Percentiles rank a stretch among this genome's conserved stretches.
Conservation (phyloP, 331 rosid genomes). For the Saraca asoca region DNA sequence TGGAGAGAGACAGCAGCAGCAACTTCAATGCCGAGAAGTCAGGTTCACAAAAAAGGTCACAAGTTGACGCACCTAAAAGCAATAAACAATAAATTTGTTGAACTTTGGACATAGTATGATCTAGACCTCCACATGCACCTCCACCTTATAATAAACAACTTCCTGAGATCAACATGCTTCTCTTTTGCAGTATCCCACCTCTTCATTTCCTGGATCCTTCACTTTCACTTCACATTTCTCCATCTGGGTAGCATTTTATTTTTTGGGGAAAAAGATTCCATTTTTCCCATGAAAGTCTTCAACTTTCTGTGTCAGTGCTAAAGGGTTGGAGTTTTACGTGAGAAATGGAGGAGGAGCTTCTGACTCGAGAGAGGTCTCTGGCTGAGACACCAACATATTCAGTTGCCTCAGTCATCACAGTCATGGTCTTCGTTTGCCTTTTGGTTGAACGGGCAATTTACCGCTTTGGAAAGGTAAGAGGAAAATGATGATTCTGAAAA, state of each 20-base stretch:
- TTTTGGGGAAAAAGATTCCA: conserved; percentile 11
- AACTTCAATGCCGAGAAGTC: conserved; percentile 23
- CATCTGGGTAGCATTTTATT: conserved; percentile 32
- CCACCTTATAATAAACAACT: conserved; percentile 34
- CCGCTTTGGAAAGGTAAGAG: conserved; percentile 74
- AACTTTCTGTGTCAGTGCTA: conserved; percentile 30
- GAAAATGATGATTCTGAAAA: background rate
- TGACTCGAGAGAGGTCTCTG: conserved; percentile 63
- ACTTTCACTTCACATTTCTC: conserved; percentile 10
- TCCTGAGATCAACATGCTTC: conserved; percentile 21
- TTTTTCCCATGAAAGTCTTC: conserved; percentile 17
- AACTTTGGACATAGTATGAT: conserved; percentile 27
- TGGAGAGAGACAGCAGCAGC: conserved; percentile 20
- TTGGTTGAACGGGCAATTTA: conserved; percentile 79
- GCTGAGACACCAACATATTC: conserved; percentile 93
- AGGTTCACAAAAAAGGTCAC: conserved; percentile 21
- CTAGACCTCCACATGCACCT: conserved; percentile 40
- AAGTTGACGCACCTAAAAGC: conserved; percentile 4
- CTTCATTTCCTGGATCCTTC: conserved; percentile 55
- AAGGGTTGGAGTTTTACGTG: conserved; percentile 22
- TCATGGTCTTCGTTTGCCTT: conserved; percentile 84
- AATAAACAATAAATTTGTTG: conserved; percentile 30
- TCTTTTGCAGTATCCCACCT: conserved; percentile 36
- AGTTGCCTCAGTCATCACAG: conserved; percentile 84
- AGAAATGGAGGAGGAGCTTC: conserved; percentile 52